Percentiles rank a stretch among this genome's conserved stretches.
These are phyloP conservation scores for Platanthera zijinensis DNA, from an alignment of 106 monocot species.

Conservation along the genomic window DNA sequence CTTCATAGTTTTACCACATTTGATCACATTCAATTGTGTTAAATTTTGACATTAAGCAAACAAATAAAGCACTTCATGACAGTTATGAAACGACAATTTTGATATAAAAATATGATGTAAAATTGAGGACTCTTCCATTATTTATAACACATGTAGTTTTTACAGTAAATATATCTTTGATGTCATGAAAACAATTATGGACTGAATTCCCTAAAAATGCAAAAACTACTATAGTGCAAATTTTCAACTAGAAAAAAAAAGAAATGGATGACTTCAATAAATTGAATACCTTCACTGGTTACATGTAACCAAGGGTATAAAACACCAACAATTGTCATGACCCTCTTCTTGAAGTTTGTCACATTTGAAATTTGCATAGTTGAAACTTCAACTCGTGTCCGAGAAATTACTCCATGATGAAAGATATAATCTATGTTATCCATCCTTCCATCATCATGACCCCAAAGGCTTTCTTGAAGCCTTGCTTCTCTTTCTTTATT, in stretches of 20 bases:
- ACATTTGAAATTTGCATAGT: constrained; percentile 35
- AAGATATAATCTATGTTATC: constrained; percentile 34
- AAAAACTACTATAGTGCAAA: neutral
- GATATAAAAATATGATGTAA: neutral
- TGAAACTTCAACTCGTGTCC: constrained; percentile 14
- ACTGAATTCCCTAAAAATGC: neutral
- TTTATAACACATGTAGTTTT: neutral
- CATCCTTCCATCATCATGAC: constrained; percentile 31
- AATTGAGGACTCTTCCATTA: neutral
- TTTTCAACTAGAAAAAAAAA: neutral
- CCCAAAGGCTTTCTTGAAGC: constrained; percentile 92
- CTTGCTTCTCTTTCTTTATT: constrained; percentile 88
- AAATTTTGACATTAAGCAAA: neutral
- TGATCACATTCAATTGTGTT: neutral
- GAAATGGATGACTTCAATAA: neutral
- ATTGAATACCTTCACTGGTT: constrained; percentile 71
- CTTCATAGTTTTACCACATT: neutral
- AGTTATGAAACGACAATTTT: neutral
- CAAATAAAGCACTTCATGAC: neutral
- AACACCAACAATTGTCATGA: constrained; percentile 44
- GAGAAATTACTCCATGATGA: constrained; percentile 41
- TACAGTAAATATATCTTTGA: neutral
- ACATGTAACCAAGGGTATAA: constrained; percentile 99
- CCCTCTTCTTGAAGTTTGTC: constrained; percentile 38
- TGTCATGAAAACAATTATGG: neutral